Evolutionary conservation across 495 filamentous ascomycete genomes (phyloP).

Genomic region (Podospora sp.): DNA sequence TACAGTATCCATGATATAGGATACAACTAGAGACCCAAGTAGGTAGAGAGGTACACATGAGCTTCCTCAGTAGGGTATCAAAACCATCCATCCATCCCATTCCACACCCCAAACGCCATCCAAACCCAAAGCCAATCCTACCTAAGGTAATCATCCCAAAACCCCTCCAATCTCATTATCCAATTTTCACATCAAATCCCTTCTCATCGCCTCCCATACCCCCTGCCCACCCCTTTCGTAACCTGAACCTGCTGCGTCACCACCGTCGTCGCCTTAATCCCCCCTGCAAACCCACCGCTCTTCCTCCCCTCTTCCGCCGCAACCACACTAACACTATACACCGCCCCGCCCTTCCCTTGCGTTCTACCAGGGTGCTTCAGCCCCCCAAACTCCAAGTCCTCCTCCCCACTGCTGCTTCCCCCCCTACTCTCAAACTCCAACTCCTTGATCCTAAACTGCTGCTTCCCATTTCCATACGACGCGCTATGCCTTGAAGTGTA

Average conservation of each 20-base stretch:
- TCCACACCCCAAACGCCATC: neutral
- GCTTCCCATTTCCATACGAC: neutral
- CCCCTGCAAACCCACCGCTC: slow-evolving; percentile 1
- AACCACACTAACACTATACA: slow-evolving; percentile 12
- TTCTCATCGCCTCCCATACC: neutral
- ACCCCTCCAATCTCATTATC: too few species aligned
- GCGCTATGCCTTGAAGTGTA: neutral
- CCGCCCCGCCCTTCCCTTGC: neutral
- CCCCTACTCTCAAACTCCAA: neutral
- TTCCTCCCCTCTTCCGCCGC: neutral
- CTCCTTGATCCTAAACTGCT: neutral
- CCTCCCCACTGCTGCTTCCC: neutral
- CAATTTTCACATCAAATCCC: too few species aligned
- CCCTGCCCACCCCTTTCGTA: neutral
- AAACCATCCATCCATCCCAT: neutral
- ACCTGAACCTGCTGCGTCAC: slow-evolving; percentile 20
- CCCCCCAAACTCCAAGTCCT: slow-evolving; percentile 6
- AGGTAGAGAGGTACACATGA: neutral
- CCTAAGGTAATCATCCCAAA: neutral
- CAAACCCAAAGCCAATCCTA: neutral
- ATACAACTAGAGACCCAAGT: neutral
- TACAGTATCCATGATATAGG: too few species aligned
- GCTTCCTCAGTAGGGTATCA: neutral
- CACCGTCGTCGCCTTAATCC: slow-evolving; percentile 21
- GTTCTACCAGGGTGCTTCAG: neutral